These are phyloP conservation scores for Aspergillus asperescens DNA, from an alignment of 495 filamentous ascomycete species.

Conservation along the genomic window DNA sequence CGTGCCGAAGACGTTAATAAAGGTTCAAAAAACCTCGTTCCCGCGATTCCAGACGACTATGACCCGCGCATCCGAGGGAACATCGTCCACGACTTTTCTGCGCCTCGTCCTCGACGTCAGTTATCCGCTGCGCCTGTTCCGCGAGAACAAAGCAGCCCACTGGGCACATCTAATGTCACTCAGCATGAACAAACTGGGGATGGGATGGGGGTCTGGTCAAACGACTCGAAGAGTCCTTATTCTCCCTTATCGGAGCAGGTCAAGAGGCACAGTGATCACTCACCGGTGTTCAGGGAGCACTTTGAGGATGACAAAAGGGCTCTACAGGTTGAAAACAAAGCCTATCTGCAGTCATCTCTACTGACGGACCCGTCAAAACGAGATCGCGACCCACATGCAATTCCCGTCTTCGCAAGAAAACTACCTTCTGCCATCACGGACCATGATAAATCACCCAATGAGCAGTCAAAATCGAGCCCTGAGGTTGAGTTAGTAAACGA, in stretches of 20 bases:
- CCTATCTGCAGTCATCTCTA: slow-evolving; percentile 42
- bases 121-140: slow-evolving; percentile 36
- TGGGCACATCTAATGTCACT: slow-evolving; percentile 16
- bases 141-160: slow-evolving; percentile 5
- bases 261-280: slow-evolving; percentile 45
- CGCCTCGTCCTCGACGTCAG: slow-evolving; percentile 61
- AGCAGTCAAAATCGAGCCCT: slow-evolving; percentile 13
- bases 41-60: slow-evolving; percentile 63
- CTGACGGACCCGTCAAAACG: slow-evolving; percentile 34
- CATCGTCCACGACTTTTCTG: slow-evolving; percentile 86
- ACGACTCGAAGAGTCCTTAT: neutral
- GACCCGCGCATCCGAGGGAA: slow-evolving; percentile 83
- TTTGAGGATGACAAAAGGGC: slow-evolving; percentile 57
- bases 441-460: slow-evolving; percentile 12
- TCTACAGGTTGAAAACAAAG: slow-evolving; percentile 47
- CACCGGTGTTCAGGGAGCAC: slow-evolving; percentile 62
- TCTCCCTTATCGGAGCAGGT: slow-evolving; percentile 23
- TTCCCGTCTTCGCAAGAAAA: slow-evolving; percentile 50
- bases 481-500: slow-evolving; percentile 1
- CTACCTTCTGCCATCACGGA: slow-evolving; percentile 41
- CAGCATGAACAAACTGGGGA: neutral
- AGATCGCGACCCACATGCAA: slow-evolving; percentile 29
- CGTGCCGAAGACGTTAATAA: slow-evolving; percentile 46
- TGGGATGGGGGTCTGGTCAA: neutral
- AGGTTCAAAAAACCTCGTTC: slow-evolving; percentile 46